Evolutionary conservation across 371 early-diverging fungal species (phyloP).

Genomic region (Capillidium rhysosporum): DNA sequence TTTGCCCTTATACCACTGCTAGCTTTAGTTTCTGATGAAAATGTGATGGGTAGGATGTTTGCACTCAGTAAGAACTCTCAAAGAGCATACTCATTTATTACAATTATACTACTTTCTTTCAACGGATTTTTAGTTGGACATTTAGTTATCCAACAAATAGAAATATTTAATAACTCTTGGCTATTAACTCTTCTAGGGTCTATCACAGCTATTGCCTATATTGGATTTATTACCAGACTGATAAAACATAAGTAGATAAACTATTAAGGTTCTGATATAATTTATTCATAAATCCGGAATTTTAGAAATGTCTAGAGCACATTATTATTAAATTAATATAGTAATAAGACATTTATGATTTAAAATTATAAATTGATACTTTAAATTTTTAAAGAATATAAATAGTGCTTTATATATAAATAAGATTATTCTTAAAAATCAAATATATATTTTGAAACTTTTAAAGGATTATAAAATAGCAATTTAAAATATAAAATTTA

Average conservation of each 20-base stretch:
- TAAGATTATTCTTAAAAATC: too few relatives aligned
- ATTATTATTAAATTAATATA: too few relatives aligned
- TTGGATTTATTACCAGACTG: not conserved
- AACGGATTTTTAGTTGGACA: not conserved
- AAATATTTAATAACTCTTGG: not conserved
- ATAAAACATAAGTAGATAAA: not conserved
- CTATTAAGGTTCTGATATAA: too few relatives aligned
- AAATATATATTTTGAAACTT: too few relatives aligned
- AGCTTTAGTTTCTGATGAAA: conserved; percentile 19
- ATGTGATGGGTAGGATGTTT: conserved; percentile 2
- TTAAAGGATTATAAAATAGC: too few relatives aligned
- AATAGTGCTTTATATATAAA: too few relatives aligned
- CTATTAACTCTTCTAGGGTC: not conserved
- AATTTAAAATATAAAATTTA: too few relatives aligned
- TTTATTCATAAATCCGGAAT: too few relatives aligned
- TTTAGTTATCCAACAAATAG: not conserved
- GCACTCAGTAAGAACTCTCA: not conserved
- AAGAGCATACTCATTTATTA: not conserved
- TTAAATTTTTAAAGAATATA: too few relatives aligned
- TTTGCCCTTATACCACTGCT: conserved; percentile 49
- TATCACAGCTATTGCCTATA: not conserved
- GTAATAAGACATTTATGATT: too few relatives aligned
- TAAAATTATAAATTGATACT: too few relatives aligned
- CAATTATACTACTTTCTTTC: not conserved
- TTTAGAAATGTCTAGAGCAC: too few relatives aligned